Base-by-base conservation (phyloP, 495 filamentous ascomycete genomes). In the Glutinoglossum americanum region DNA sequence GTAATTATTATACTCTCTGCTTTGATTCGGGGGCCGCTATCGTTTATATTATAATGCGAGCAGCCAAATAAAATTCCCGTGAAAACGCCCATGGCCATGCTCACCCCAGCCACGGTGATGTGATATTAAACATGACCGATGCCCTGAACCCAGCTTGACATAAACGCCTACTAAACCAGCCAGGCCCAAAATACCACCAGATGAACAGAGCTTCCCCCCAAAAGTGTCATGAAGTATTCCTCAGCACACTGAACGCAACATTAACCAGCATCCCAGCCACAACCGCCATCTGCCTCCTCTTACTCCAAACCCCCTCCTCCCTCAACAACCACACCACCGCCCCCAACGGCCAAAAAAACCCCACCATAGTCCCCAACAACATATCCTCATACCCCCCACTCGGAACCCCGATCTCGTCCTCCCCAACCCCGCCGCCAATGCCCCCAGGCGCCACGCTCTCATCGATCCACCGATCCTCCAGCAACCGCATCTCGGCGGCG, bases 391-490 rank as follows among this genome's bases (percentile, higher is more conserved):
- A 74, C 8, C 63, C 62, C 10, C 66, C 72, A 19, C 60, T 66
- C 3, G 67, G 73, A 3, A 64, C 74, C 25, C 65, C 60, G 32
- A 57, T 62, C 8, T 32, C 64, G 65, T 55, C 64, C 64, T 47
- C 68, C 26, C 65, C 68, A 15, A 61, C 71, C 26, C 65, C 68
- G 28, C 69, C 69, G 37, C 45, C 61, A 23, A 11, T 61, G 51
- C 11, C 51, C 17, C 58, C 65, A 27, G 57, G 57, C 1, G 60
- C 63, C 25, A 73, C 68, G 10, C 67, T 81, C 62, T 80, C 80
- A 59, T 98, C 92, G 62, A 98, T 83, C 92, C 92, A 98, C 11
- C 82, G 73, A 61, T 98, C 90, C 64, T 98, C 92, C 60, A 96
- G 67, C 57, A 73, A 69, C 5, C 80, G 75, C 44, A 84, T 64